These are phyloP conservation scores for Fraxinus nigra DNA, from an alignment of 305 asterid genomes.

Conservation along the genomic window DNA sequence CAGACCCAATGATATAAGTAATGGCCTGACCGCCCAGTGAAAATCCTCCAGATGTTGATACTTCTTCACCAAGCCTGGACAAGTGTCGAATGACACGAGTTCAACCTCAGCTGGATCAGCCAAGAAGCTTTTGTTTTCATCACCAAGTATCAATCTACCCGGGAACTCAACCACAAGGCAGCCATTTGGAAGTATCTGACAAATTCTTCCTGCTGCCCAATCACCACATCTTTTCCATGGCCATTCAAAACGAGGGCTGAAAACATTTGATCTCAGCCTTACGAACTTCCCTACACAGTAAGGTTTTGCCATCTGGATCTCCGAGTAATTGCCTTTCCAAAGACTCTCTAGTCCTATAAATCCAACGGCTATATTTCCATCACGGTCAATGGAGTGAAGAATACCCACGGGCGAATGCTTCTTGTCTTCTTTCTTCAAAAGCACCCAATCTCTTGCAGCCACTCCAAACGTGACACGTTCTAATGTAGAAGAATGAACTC, in stretches of 20 bases:
- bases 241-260: constrained; percentile 81
- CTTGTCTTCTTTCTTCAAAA: constrained; percentile 61
- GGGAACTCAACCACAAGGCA: constrained; percentile 76
- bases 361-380: constrained; percentile 65
- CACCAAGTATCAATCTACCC: constrained; percentile 47
- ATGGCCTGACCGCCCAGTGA: constrained; percentile 91
- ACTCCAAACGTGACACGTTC: constrained; percentile 81
- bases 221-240: constrained; percentile 61
- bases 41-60: constrained; percentile 89
- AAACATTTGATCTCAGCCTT: constrained; percentile 52
- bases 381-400: constrained; percentile 62
- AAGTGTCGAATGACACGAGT: constrained; percentile 57
- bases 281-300: constrained; percentile 70
- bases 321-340: constrained; percentile 68
- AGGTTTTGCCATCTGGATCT: constrained; percentile 84
- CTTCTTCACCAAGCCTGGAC: constrained; percentile 58
- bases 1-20: constrained; percentile 67
- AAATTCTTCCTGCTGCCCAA: constrained; percentile 69
- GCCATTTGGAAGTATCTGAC: constrained; percentile 72
- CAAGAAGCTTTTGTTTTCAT: constrained; percentile 41
- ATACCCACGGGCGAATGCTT: constrained; percentile 80
- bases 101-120: constrained; percentile 89
- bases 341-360: constrained; percentile 72
- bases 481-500: constrained; percentile 60
- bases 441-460: constrained; percentile 90